Evolutionary conservation across 1,284 basidiomycete genomes (phyloP).

Genomic region (Retiboletus flavoniger): DNA sequence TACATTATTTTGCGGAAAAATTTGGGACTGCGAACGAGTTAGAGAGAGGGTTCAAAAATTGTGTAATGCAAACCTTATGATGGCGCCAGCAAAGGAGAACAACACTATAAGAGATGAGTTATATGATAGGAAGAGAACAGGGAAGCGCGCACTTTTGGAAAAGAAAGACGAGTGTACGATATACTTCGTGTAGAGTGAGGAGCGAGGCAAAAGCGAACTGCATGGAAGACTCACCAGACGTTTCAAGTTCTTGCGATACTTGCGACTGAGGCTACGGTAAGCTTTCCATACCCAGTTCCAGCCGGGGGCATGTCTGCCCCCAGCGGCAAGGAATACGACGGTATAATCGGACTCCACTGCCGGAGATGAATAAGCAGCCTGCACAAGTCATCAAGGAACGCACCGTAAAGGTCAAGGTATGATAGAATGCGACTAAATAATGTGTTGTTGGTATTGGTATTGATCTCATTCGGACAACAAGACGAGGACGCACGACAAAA

Average conservation of each 20-base stretch:
- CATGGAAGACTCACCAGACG: conserved; percentile 52
- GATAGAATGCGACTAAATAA: conserved; percentile 62
- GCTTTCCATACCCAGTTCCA: conserved; percentile 93
- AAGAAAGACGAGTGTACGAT: conserved; percentile 87
- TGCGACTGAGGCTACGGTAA: conserved; percentile 75
- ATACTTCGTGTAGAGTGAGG: conserved; percentile 46
- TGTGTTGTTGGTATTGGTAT: conserved; percentile 13
- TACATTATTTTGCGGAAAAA: conserved; percentile 83
- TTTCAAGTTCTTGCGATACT: conserved; percentile 87
- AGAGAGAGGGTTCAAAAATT: background rate
- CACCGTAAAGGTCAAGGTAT: conserved; percentile 78
- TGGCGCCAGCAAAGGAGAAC: conserved; percentile 80
- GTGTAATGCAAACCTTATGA: conserved; percentile 59
- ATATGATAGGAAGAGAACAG: background rate
- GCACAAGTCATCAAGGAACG: conserved; percentile 18
- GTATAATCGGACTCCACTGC: conserved; percentile 85
- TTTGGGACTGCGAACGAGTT: conserved; percentile 58
- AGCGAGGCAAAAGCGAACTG: background rate
- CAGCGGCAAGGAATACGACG: conserved; percentile 81
- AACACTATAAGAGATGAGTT: conserved; percentile 52
- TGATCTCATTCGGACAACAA: conserved; percentile 1
- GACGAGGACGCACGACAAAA: conserved; percentile 66
- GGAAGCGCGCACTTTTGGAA: conserved; percentile 64
- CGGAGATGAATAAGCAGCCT: conserved; percentile 1
- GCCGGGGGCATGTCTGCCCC: conserved; percentile 68